Evolutionary conservation across 2,329 filamentous ascomycete species (phyloP).

Genomic region (Sclerotinia subarctica): DNA sequence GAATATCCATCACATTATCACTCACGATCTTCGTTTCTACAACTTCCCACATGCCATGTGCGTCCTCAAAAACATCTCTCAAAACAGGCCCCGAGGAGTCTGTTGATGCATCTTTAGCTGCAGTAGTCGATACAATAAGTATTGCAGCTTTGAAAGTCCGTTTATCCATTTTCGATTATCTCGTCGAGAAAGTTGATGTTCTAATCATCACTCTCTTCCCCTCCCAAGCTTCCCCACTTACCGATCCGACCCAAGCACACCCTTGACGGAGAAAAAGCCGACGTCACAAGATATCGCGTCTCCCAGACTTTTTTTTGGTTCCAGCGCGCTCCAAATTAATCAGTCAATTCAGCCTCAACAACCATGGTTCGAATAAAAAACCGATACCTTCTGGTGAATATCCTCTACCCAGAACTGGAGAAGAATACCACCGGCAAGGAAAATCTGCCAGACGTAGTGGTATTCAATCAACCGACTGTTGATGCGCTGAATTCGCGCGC

Average conservation of each 20-base stretch:
- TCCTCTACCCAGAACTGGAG: slow-evolving; percentile 70
- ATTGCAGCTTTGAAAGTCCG: slow-evolving; percentile 67
- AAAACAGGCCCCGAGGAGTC: slow-evolving; percentile 71
- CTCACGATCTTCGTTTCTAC: slow-evolving; percentile 70
- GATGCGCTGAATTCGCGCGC: slow-evolving; percentile 64
- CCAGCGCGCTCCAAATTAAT: slow-evolving; percentile 8
- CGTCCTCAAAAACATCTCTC: slow-evolving; percentile 66
- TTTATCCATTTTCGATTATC: slow-evolving; percentile 40
- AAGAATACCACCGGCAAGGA: slow-evolving; percentile 34
- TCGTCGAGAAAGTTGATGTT: neutral
- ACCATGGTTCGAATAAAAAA: slow-evolving; percentile 94
- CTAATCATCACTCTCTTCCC: neutral
- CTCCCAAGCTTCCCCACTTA: slow-evolving; percentile 8
- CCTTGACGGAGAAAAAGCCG: neutral
- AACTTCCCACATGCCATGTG: slow-evolving; percentile 68
- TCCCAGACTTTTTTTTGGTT: slow-evolving; percentile 13
- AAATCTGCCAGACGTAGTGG: slow-evolving; percentile 57
- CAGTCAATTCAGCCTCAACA: neutral
- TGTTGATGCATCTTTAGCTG: slow-evolving; percentile 70
- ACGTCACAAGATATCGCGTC: slow-evolving; percentile 22
- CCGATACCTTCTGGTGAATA: slow-evolving; percentile 91
- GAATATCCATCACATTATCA: slow-evolving; percentile 73
- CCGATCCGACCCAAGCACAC: neutral
- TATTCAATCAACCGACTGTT: slow-evolving; percentile 76
- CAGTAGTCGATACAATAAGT: slow-evolving; percentile 88